Base-by-base conservation (phyloP, 2,329 filamentous ascomycete genomes). In the Aspergillus fijiensis region DNA sequence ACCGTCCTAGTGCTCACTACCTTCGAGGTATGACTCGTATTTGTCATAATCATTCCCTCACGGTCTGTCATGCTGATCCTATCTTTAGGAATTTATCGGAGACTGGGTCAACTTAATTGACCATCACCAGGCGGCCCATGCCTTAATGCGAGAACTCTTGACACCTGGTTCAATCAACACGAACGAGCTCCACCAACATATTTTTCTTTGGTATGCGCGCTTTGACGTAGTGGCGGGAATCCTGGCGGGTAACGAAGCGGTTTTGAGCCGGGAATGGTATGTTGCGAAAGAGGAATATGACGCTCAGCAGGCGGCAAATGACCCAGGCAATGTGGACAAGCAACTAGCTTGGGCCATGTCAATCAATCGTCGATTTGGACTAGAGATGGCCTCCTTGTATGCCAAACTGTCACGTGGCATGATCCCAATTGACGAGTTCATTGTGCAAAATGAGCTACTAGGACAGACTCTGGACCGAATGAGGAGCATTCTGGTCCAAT, bases 81-180 rank as follows among this genome's bases (percentile, higher is more conserved):
- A 58, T 45, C 1, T 55, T 49, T 69, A 96, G 92, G 95, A 98
- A 77, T 96, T 92, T 69, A 83, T 98, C 50, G 95, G 95, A 12
- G 95, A 99, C 72, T 98, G 92, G 92, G 87, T 96, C 56, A 97
- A 96, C 69, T 81, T 98, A 16, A 89, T 95, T 76, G 91, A 92
- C 23, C 95, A 98, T 73, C 93, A 97, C 73, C 92, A 89, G 72
- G 95, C 94, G 11, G 95, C 95, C 0, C 86, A 90, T 70, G 87
- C 91, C 64, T 89, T 98, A 68, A 79, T 98, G 50, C 89, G 84
- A 1, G 85, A 89, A 49, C 79, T 97, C 0, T 93, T 92, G 72
- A 92, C 87, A 0, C 90, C 92, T 0, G 81, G 92, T 63, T 89
- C 87, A 0, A 86, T 91, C 49, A 87, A 89, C 79, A 81, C 89